A percentile compares a stretch with the other conserved stretches of the same genome.
Conservation (phyloP, 2,329 filamentous ascomycete genomes). For the Colletotrichum echinochloae region DNA sequence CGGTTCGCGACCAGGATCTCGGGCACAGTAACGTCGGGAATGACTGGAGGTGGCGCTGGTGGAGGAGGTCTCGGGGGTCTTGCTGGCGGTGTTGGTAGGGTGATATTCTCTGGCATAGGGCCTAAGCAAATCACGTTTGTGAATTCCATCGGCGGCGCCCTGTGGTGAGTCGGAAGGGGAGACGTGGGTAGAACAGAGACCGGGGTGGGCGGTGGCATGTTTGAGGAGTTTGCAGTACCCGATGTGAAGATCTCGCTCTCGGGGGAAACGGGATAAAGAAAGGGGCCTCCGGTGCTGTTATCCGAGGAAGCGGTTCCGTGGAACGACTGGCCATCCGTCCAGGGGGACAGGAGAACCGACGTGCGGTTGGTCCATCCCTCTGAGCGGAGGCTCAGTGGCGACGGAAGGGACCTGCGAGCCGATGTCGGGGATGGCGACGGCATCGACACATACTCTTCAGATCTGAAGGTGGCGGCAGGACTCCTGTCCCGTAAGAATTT, state of each 20-base stretch:
- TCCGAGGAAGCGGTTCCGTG: conserved; percentile 45
- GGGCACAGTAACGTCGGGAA: conserved; percentile 39
- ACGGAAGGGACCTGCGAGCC: conserved; percentile 57
- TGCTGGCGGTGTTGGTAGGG: conserved; percentile 49
- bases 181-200: conserved; percentile 42
- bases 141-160: conserved; percentile 64
- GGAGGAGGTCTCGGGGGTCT: conserved; percentile 46
- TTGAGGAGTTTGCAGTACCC: conserved; percentile 47
- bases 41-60: conserved; percentile 46
- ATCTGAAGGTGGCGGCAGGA: conserved; percentile 50
- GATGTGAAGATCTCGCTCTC: conserved; percentile 46
- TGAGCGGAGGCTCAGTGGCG: conserved; percentile 60
- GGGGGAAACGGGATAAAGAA: conserved; percentile 33
- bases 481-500: conserved; percentile 52
- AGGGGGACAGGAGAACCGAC: conserved; percentile 57
- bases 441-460: conserved; percentile 46
- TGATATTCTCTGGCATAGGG: conserved; percentile 62
- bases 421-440: conserved; percentile 45
- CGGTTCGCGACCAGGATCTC: conserved; percentile 16
- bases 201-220: conserved; percentile 43
- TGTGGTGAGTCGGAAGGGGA: conserved; percentile 55
- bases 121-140: conserved; percentile 67
- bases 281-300: conserved; percentile 37
- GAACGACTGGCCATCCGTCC: conserved; percentile 44
- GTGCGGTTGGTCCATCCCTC: conserved; percentile 56